These are phyloP conservation scores for Podospora australis DNA, from an alignment of 495 filamentous ascomycete species.

Conservation along the genomic window DNA sequence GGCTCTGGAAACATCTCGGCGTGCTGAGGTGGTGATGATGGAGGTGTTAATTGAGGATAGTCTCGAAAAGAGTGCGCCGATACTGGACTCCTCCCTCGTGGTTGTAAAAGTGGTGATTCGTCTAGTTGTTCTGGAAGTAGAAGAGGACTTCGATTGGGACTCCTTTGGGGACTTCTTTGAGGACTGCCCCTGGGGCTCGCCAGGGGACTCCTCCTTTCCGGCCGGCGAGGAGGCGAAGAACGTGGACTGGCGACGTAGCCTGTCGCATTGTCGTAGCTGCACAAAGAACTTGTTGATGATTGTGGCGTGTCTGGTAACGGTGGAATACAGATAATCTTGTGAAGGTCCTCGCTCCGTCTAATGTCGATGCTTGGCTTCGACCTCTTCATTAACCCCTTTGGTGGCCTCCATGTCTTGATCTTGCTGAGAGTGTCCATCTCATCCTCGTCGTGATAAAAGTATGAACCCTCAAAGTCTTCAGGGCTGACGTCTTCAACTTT, in stretches of 20 bases:
- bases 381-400: constrained; percentile 22
- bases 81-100: constrained; percentile 10
- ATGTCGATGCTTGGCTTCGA: constrained; percentile 35
- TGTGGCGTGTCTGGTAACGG: constrained; percentile 39
- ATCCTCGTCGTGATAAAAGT: constrained; percentile 24
- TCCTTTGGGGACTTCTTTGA: constrained; percentile 16
- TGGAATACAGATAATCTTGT: constrained; percentile 33
- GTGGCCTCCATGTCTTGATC: constrained; percentile 24
- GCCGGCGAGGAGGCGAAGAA: constrained; percentile 19
- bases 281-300: constrained; percentile 44
- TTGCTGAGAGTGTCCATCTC: constrained; percentile 18
- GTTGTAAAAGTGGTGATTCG: constrained; percentile 2
- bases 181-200: constrained; percentile 10
- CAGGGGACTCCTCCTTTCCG: constrained; percentile 10
- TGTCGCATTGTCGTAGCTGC: constrained; percentile 32
- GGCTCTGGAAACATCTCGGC: constrained; percentile 5
- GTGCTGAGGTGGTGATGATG: constrained; percentile 13
- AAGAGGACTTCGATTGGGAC: constrained; percentile 21
- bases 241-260: constrained; percentile 16
- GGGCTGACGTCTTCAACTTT: constrained; percentile 20
- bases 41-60: constrained; percentile 9
- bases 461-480: constrained; percentile 29
- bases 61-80: constrained; percentile 3
- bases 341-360: constrained; percentile 34
- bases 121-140: constrained; percentile 22